Base-by-base conservation (phyloP, 805 yeast genomes). In the Schizosaccharomyces osmophilus region DNA sequence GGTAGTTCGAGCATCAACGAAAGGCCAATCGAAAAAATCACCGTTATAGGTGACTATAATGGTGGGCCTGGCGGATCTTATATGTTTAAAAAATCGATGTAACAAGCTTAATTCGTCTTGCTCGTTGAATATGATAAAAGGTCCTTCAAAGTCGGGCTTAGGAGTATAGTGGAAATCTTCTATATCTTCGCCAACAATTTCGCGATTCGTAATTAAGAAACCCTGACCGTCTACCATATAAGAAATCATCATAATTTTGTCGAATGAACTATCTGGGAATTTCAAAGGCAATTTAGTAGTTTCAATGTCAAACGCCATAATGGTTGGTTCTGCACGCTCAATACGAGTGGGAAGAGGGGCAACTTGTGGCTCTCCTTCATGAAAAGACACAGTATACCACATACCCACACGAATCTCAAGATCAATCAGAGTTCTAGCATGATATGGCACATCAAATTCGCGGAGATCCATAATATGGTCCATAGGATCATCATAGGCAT, bases 171-270 rank as follows among this genome's bases (percentile, higher is more conserved):
- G 98, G 67, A 93, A 93, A 72, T 93, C 97, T 60, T 85, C 95
- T 62, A 93, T 93, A 71, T 94, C 97, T 69, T 87, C 86, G 5
- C 95, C 82, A 48, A 93, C 89, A 67, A 93, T 87, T 66, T 89
- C 96, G 67, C 99, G 75, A 69, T 93, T 93, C 9, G 97, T 93
- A 63, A 93, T 94, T 48, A 93, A 74, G 69, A 75, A 93, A 48
- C 99, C 99, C 67, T 87, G 95, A 11, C 97, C 98, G 69, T 93
- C 98, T 64, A 93, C 89, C 98, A 94, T 94, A 70, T 93, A 93
- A 2, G 98, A 94, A 60, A 93, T 93, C 98, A 94, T 94, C 97
- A 93, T 93, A 51, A 93, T 79, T 71, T 87, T 94, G 73, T 93
- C 99, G 5, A 85, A 77, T 11, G 84, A 76, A 5, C 96, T 79